Base-by-base conservation (phyloP, 2,329 filamentous ascomycete genomes). In the Bimuria novae-zelandiae region DNA sequence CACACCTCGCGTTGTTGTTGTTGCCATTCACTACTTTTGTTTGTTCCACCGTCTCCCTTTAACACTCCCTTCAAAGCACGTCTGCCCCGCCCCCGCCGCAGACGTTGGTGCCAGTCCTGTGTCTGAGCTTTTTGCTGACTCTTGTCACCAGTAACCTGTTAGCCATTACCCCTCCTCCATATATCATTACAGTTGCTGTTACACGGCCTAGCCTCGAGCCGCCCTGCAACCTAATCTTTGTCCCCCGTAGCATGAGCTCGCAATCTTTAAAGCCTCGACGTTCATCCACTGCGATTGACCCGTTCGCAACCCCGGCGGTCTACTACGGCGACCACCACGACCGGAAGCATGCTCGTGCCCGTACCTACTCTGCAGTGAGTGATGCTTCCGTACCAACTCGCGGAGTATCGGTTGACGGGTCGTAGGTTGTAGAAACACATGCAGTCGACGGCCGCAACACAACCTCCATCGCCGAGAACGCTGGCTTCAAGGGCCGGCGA, bases 331-430 rank as follows among this genome's bases (percentile, higher is more conserved):
- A 80, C 46, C 77, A 77, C 53, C 75, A 80, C 57, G 59, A 62
- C 55, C 69, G 73, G 56, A 76, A 76, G 63, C 78, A 80, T 65
- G 73, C 75, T 55, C 76, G 80, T 49, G 74, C 74, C 40, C 76
- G 83, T 55, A 82, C 82, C 4, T 82, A 82, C 64, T 84, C 82
- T 30, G 77, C 80, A 54, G 82, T 84, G 75, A 70, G 81, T 70
- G 12, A 46, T 25, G 22, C 23, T 14, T 14, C 32, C 36, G 23
- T 40, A 33, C 10, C 22, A 8, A 40, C 32, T 16, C n/a, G 37
- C 21, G 7, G 30, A 17, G 25, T 32, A n/a, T 16, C 7, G 16
- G 25, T 63, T 68, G 50, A 67, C 56, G 29, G 12, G 11, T 6
- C 12, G 19, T 52, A 72, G 69, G 62, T 64, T 25, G 58, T 71